These are phyloP conservation scores for Dactylellina sp. DNA, from an alignment of 2,329 filamentous ascomycete species.

Conservation along the genomic window DNA sequence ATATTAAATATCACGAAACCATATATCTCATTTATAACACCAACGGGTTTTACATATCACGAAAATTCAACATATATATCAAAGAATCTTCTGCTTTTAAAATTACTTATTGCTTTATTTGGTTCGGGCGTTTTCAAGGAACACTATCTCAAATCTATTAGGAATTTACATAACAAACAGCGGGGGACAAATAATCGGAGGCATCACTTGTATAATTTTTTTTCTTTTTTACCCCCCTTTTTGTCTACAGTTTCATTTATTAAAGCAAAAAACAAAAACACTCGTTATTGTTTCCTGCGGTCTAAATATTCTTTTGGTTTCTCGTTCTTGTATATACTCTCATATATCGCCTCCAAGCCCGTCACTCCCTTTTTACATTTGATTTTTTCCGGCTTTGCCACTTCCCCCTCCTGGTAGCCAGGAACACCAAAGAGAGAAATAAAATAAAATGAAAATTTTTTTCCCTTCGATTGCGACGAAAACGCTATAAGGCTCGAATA, in stretches of 20 bases:
- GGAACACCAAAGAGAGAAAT: conserved; percentile 30
- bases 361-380: conserved; percentile 41
- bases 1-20: conserved; percentile 34
- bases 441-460: conserved; percentile 38
- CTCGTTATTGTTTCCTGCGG: conserved; percentile 32
- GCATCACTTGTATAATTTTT: conserved; percentile 64
- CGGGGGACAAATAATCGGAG: conserved; percentile 55
- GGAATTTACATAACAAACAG: conserved; percentile 55
- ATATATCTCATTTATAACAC: conserved; percentile 11
- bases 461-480: neutral
- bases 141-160: conserved; percentile 62
- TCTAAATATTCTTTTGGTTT: conserved; percentile 42
- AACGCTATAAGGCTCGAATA: conserved; percentile 1
- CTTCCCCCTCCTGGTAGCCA: neutral
- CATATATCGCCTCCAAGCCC: conserved; percentile 55
- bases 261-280: conserved; percentile 56
- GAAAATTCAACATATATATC: conserved; percentile 43
- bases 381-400: neutral
- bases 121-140: conserved; percentile 39
- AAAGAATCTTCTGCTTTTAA: conserved; percentile 3
- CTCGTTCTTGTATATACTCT: conserved; percentile 54
- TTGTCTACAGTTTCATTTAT: conserved; percentile 36
- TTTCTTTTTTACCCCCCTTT: conserved; percentile 61
- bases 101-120: conserved; percentile 17
- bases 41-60: conserved; percentile 24